phyloP scores from a whole-genome alignment of 2,329 filamentous ascomycete species.

The Metarhizium humberi region DNA sequence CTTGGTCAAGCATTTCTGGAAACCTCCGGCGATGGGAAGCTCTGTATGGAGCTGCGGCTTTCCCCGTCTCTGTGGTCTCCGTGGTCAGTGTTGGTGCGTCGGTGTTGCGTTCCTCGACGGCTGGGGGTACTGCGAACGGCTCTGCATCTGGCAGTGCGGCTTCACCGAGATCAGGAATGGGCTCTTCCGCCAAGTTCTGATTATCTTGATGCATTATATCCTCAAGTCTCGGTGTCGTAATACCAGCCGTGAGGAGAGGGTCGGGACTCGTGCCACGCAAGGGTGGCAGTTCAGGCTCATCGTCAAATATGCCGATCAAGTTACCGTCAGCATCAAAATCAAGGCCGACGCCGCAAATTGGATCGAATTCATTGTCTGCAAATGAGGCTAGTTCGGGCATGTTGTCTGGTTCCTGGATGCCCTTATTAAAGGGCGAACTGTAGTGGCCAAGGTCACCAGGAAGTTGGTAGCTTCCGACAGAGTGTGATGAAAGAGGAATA shows the following conservation, averaged over 20 bases:
- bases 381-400: slow-evolving; percentile 23
- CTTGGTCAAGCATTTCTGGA: slow-evolving; percentile 20
- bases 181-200: neutral
- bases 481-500: slow-evolving; percentile 25
- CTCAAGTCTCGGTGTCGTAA: neutral
- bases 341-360: slow-evolving; percentile 32
- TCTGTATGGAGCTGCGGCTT: slow-evolving; percentile 11
- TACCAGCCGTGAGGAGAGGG: slow-evolving; percentile 1
- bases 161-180: slow-evolving; percentile 28
- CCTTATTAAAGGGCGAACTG: slow-evolving; percentile 19
- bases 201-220: neutral
- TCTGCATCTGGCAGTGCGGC: slow-evolving; percentile 28
- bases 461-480: slow-evolving; percentile 21
- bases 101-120: slow-evolving; percentile 7
- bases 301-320: slow-evolving; percentile 30
- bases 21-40: slow-evolving; percentile 17
- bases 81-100: slow-evolving; percentile 12
- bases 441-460: slow-evolving; percentile 24
- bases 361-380: slow-evolving; percentile 28
- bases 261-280: slow-evolving; percentile 13
- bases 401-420: slow-evolving; percentile 9
- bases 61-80: slow-evolving; percentile 12
- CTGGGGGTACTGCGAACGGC: slow-evolving; percentile 19
- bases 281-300: slow-evolving; percentile 35
- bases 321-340: slow-evolving; percentile 45